Percentiles rank a stretch among this genome's conserved stretches.
phyloP scores from a whole-genome alignment of 805 yeast genomes.

The Candida vaughaniae region DNA sequence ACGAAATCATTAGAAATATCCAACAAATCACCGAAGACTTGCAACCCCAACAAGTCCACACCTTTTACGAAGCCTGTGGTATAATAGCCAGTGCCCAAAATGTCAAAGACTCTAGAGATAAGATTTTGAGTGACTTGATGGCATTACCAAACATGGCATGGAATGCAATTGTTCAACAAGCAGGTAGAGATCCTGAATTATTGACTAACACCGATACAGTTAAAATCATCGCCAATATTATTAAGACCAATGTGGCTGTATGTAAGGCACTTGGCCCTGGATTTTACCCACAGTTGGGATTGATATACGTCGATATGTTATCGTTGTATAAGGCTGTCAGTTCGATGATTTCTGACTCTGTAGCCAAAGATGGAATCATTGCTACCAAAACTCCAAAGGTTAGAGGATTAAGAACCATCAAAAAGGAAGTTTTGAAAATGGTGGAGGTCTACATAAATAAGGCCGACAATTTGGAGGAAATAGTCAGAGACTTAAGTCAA shows the following conservation, averaged over 20 bases:
- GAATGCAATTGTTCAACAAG: constrained; percentile 83
- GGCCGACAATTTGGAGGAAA: constrained; percentile 82
- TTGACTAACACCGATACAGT: constrained; percentile 80
- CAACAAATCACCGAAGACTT: constrained; percentile 87
- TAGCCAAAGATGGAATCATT: constrained; percentile 75
- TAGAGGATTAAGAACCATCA: constrained; percentile 92
- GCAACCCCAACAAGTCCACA: constrained; percentile 96
- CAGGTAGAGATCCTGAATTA: constrained; percentile 78
- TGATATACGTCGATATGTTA: constrained; percentile 85
- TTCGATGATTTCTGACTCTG: constrained; percentile 76
- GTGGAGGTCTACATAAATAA: constrained; percentile 85
- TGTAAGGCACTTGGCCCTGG: constrained; percentile 94
- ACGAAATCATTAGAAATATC: constrained; percentile 80
- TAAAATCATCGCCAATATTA: constrained; percentile 87
- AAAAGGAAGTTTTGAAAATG: constrained; percentile 87
- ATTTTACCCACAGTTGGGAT: constrained; percentile 82
- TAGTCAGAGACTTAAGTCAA: constrained; percentile 77
- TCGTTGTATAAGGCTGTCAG: constrained; percentile 87
- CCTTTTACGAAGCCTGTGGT: constrained; percentile 97
- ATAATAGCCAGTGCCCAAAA: constrained; percentile 87
- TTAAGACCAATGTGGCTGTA: constrained; percentile 93
- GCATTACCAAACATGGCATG: constrained; percentile 91
- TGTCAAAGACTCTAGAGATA: constrained; percentile 63
- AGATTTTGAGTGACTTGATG: constrained; percentile 78
- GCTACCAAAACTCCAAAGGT: constrained; percentile 96